Percentiles rank a stretch among this genome's conserved stretches.
These are phyloP conservation scores for Tolypocladium nubicola DNA, from an alignment of 2,329 filamentous ascomycete genomes.

Conservation along the genomic window DNA sequence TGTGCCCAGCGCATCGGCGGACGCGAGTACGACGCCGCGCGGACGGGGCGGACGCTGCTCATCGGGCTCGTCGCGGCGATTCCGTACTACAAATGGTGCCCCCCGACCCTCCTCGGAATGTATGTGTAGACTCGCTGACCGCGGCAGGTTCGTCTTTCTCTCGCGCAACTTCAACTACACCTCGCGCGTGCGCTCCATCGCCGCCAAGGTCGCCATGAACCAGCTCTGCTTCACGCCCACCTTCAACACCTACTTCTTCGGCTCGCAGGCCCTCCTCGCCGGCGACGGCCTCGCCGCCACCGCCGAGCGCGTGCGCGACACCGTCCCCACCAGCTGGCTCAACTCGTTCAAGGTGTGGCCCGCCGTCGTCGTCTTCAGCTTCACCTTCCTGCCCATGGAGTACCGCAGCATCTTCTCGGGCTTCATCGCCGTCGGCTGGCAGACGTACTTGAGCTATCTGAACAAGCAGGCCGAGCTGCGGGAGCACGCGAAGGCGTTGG, in stretches of 20 bases:
- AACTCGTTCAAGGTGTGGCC: conserved; percentile 89
- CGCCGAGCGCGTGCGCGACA: conserved; percentile 59
- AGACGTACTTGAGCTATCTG: conserved; percentile 77
- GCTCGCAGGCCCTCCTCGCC: conserved; percentile 62
- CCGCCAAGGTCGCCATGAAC: conserved; percentile 69
- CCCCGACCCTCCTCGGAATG: conserved; percentile 8
- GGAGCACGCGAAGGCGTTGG: conserved; percentile 1
- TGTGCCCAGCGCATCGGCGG: conserved; percentile 61
- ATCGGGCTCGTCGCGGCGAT: conserved; percentile 68
- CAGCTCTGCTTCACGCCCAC: conserved; percentile 72
- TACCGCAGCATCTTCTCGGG: conserved; percentile 75
- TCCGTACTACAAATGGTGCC: conserved; percentile 71
- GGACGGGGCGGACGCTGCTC: conserved; percentile 60
- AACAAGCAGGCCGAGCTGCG: conserved; percentile 58
- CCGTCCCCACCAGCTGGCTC: conserved; percentile 64
- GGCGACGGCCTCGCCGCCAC: conserved; percentile 56
- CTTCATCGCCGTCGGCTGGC: conserved; percentile 77
- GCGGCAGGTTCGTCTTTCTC: conserved; percentile 63
- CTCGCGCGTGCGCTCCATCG: conserved; percentile 59
- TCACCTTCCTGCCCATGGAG: conserved; percentile 71
- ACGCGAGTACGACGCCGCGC: conserved; percentile 53
- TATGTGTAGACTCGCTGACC: neutral
- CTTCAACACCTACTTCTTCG: conserved; percentile 79
- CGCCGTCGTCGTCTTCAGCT: conserved; percentile 73
- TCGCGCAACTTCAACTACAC: conserved; percentile 75